Evolutionary conservation across 495 filamentous ascomycete genomes (phyloP), one percentile per base, ranked within the genome.

Genomic region (Penicillium bialowiezense): DNA sequence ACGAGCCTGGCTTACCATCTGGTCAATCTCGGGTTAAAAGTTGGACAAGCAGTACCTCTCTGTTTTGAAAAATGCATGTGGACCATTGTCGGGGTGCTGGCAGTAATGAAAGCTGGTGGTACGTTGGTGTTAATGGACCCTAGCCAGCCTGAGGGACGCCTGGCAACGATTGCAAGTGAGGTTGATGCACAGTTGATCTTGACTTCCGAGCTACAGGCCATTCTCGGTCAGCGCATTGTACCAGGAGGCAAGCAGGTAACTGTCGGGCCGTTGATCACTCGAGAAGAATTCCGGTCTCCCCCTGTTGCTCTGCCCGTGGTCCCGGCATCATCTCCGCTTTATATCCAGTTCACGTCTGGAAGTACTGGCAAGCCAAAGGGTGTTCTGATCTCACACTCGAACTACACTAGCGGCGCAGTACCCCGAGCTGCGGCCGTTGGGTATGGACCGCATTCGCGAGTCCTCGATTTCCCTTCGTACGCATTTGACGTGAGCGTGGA

Each of bases 401-500:
- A 62, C 6, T 52, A 68, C 5, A 54, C 54, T 18, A 68, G 58
- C 1, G 50, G 46, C 17, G 36, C 38, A 2, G 13, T 43, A 9
- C 31, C 35, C 7, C 51, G 50, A 15, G 34, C 38, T 7, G 13
- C 31, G 13, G 41, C 40, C 1, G 14, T 54, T 35, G 13, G 31
- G 12, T 23, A 52, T 12, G 24, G 14, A 13, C 7, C 17, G 0
- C 17, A 52, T 7, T 51, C 59, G 3, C 62, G 82, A 10, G 73
- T 80, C 12, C 74, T 87, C 51, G 79, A 84, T 38, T 75, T 86
- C 38, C 75, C 81, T 0, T 77, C 79, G 13, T 81, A 78, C 58
- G 73, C 76, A 10, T 82, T 83, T 37, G 84, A 87, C 45, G 67
- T 75, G 24, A 73, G 75, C 24, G 68, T 84, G 8, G 54, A 63